Evolutionary conservation across 2,329 filamentous ascomycete species (phyloP).

Genomic region (Exophiala bonariae): DNA sequence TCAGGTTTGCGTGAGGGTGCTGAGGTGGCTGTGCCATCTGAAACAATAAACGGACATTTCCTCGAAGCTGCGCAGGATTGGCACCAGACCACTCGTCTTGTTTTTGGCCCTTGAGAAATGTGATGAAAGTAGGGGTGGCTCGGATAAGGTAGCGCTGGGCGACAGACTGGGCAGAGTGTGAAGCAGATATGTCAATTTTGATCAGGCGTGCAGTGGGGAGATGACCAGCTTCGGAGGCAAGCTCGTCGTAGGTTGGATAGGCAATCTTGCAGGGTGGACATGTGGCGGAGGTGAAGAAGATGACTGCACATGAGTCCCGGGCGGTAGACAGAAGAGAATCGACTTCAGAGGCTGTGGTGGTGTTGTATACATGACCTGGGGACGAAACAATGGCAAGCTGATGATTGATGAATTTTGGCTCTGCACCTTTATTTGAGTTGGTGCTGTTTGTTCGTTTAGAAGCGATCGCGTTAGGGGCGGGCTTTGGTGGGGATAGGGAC

Average conservation of each 20-base stretch:
- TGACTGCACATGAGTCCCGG: slow-evolving; percentile 67
- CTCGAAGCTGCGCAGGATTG: slow-evolving; percentile 65
- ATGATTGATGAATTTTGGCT: slow-evolving; percentile 19
- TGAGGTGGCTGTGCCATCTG: slow-evolving; percentile 68
- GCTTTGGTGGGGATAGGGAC: slow-evolving; percentile 5
- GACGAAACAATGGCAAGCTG: slow-evolving; percentile 8
- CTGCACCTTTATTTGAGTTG: slow-evolving; percentile 1
- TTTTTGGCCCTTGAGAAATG: slow-evolving; percentile 73
- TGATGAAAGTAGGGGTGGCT: slow-evolving; percentile 86
- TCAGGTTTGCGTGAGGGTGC: slow-evolving; percentile 73
- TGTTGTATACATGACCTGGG: slow-evolving; percentile 58
- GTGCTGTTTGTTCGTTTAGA: slow-evolving; percentile 11
- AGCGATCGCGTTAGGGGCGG: slow-evolving; percentile 4
- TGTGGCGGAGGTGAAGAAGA: slow-evolving; percentile 91
- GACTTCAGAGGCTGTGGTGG: slow-evolving; percentile 60
- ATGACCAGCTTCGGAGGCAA: slow-evolving; percentile 70
- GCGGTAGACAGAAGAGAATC: slow-evolving; percentile 62
- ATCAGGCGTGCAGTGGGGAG: slow-evolving; percentile 58
- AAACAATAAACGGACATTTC: slow-evolving; percentile 71
- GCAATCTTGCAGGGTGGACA: slow-evolving; percentile 81
- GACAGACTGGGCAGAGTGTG: slow-evolving; percentile 59
- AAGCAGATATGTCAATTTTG: slow-evolving; percentile 72
- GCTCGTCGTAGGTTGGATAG: slow-evolving; percentile 77
- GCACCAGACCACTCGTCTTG: slow-evolving; percentile 80
- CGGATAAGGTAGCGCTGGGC: slow-evolving; percentile 66